A percentile compares a stretch with the other conserved stretches of the same genome.
phyloP scores from a whole-genome alignment of 106 monocot species.

The Gastrodia elata region DNA sequence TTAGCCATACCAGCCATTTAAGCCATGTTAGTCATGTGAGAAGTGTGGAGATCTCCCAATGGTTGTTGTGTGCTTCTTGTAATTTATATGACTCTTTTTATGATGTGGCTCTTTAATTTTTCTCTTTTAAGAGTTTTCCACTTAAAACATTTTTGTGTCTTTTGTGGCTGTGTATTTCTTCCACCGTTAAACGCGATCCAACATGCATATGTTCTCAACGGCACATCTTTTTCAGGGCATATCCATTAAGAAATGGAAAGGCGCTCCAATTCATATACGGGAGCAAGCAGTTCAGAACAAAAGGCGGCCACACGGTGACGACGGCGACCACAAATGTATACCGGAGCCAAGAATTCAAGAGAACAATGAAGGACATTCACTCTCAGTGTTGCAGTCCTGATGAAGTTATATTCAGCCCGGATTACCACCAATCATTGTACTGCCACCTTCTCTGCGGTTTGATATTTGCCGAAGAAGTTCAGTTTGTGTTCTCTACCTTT shows the following conservation, averaged over 20 bases:
- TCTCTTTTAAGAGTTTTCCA: too few relatives aligned
- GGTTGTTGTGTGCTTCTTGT: too few relatives aligned
- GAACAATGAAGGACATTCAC: conserved; percentile 54
- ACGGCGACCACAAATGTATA: conserved; percentile 83
- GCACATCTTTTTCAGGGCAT: conserved; percentile 35
- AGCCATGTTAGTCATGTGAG: too few relatives aligned
- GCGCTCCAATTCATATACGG: conserved; percentile 80
- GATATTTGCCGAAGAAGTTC: conserved; percentile 55
- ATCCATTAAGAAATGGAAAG: conserved; percentile 60
- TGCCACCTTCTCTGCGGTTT: conserved; percentile 92
- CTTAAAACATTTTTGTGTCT: too few relatives aligned
- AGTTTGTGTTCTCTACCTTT: conserved; percentile 72
- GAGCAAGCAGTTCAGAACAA: conserved; percentile 65
- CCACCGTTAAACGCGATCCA: too few relatives aligned
- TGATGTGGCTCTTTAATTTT: too few relatives aligned
- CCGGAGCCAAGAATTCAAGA: conserved; percentile 47
- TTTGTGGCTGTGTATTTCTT: too few relatives aligned
- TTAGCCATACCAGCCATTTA: too few relatives aligned
- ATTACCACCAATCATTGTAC: conserved; percentile 77
- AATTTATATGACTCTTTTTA: too few relatives aligned
- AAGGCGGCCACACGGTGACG: conserved; percentile 57
- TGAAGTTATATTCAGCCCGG: conserved; percentile 74
- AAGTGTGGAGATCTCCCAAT: too few relatives aligned
- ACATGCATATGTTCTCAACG: neutral
- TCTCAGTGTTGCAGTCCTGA: conserved; percentile 61